These are phyloP conservation scores for Rhizophagus prolifer DNA, from an alignment of 192 early-diverging fungal species.

Conservation along the genomic window DNA sequence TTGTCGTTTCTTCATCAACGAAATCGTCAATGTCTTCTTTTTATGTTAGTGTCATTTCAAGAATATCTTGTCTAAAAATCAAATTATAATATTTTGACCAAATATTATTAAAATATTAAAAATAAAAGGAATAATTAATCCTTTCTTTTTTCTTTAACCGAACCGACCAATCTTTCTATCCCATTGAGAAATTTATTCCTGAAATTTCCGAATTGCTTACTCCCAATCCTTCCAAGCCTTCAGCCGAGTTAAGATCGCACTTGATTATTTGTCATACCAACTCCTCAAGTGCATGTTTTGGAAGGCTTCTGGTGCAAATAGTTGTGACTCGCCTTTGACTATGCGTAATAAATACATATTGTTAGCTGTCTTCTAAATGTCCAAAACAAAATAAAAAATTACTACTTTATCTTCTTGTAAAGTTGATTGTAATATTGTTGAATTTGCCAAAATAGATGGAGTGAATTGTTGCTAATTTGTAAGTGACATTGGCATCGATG, in stretches of 20 bases:
- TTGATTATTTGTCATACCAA: no score
- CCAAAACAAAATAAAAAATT: not conserved
- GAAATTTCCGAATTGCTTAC: not conserved
- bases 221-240: not conserved
- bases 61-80: not conserved
- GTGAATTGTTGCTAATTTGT: no score
- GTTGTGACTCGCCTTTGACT: not conserved
- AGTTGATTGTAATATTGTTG: conserved; percentile 3
- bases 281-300: not conserved
- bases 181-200: no score
- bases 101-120: no score
- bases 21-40: not conserved
- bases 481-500: no score
- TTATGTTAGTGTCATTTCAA: not conserved
- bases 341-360: not conserved
- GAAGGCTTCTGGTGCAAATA: not conserved
- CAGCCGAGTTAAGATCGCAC: not conserved
- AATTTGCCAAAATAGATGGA: no score
- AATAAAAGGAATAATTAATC: not conserved
- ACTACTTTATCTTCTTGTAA: not conserved
- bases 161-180: not conserved
- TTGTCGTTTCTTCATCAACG: not conserved
- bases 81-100: not conserved
- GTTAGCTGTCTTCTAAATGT: not conserved
- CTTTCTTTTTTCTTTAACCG: not conserved